Evolutionary conservation across 768 basidiomycete species (phyloP), one percentile per base, ranked within the genome.

Genomic region (Favolaschia claudopus): DNA sequence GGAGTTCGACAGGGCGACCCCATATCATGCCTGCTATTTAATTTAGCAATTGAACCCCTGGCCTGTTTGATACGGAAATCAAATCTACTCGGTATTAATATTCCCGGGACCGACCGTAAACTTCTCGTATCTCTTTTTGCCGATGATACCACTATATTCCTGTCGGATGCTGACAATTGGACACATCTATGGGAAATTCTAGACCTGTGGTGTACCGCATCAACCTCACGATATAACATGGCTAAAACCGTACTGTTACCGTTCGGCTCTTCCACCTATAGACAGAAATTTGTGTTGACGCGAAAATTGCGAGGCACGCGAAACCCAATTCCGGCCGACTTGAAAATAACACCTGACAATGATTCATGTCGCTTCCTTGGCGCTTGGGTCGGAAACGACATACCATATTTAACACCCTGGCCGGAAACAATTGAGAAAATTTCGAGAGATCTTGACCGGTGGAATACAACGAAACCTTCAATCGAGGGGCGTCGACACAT

Each of bases 121-220:
- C 32, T 72, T 0, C 49, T 65, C 0, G 28, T 67, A 0, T 63
- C 66, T 4, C 56, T 76, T 0, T 76, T 74, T 44, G 65, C 69
- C 0, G 72, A 75, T 17, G 68, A 73, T 55, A n/a, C n/a, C n/a
- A n/a, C n/a, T n/a, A n/a, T n/a, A n/a, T n/a, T n/a, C n/a, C n/a
- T n/a, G n/a, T n/a, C 47, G 0, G 20, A 40, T 19, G 3, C 12
- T 0, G 60, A 69, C 31, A 59, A 27, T 7, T 56, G 55, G 13
- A 13, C 0, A 0, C 50, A 57, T 13, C 60, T 67, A 10, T 28
- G 58, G 10, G 2, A 19, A 0, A 65, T 68, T 1, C 39, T 69
- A 0, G 2, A 45, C 8, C 28, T 12, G 0, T 69, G 67, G 67
- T 69, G 64, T 32, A 0, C 0, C 0, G 64, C 58, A 0, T 67